Conservation (phyloP, 176 grass and related monocot genomes). For the Aegilops bicornis region DNA sequence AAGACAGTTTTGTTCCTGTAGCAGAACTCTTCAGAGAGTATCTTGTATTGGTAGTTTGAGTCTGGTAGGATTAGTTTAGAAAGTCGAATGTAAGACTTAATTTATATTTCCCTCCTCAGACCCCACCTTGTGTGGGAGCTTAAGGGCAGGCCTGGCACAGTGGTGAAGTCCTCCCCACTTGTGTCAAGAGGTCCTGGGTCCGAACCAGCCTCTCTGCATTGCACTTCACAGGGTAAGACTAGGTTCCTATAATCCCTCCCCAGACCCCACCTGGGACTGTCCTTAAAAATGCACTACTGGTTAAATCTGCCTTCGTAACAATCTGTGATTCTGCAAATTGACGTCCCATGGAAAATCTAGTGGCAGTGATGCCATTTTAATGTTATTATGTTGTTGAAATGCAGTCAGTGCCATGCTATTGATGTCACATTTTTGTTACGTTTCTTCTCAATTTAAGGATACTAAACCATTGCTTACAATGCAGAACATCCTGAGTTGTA, state of each 20-base stretch:
- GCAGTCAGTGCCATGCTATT: too few relatives aligned
- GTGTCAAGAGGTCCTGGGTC: too few relatives aligned
- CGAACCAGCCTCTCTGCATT: too few relatives aligned
- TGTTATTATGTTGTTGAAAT: conserved; percentile 5
- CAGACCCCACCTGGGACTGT: too few relatives aligned
- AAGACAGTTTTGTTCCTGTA: not conserved
- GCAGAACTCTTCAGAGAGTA: not conserved
- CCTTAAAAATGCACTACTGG: not conserved
- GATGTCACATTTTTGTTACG: not conserved
- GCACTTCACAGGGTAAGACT: too few relatives aligned
- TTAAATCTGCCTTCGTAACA: not conserved
- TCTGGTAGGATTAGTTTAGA: not conserved
- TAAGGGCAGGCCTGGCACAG: too few relatives aligned
- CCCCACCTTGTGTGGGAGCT: too few relatives aligned
- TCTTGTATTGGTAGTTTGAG: not conserved
- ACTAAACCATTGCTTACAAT: conserved; percentile 22
- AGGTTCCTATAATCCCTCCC: too few relatives aligned
- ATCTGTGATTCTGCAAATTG: not conserved
- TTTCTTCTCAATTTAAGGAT: not conserved
- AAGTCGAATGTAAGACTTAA: not conserved
- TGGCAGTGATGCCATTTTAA: not conserved
- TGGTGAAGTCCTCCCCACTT: too few relatives aligned
- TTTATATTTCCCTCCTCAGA: not conserved
- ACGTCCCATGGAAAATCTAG: not conserved
- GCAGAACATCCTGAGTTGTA: conserved; percentile 70